Percentiles rank a stretch among this genome's conserved stretches.
phyloP scores from a whole-genome alignment of 352 stramenopile genomes.

The Phytopythium delawarense region DNA sequence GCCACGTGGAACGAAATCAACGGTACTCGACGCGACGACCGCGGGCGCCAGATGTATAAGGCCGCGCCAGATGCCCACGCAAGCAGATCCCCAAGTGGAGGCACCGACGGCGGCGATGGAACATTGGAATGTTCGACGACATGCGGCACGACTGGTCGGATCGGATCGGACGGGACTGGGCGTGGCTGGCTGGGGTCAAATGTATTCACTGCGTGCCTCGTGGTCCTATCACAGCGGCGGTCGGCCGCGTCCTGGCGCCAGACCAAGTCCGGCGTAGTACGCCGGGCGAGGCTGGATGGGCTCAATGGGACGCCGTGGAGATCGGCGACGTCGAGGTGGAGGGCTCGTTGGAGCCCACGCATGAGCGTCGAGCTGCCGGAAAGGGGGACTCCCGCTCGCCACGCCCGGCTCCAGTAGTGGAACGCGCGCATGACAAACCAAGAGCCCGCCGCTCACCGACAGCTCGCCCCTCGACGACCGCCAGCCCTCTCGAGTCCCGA shows the following conservation, averaged over 20 bases:
- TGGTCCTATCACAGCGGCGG: background rate
- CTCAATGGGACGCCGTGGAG: background rate
- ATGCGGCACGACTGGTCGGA: no score
- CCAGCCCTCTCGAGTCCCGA: background rate
- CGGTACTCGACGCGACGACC: conserved; percentile 3
- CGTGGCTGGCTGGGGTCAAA: no score
- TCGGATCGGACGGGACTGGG: background rate
- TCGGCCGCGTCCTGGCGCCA: background rate
- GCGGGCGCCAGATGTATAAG: conserved; percentile 4
- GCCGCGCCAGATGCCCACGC: background rate
- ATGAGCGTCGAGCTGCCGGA: background rate
- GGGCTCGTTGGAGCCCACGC: background rate
- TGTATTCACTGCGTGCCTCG: background rate
- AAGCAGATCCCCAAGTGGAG: background rate
- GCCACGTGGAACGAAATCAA: conserved; percentile 6
- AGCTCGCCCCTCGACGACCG: background rate
- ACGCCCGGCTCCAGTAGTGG: background rate
- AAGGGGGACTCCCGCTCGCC: background rate
- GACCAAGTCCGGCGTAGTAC: background rate
- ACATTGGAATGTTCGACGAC: conserved; percentile 6
- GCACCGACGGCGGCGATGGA: background rate
- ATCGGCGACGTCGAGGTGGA: background rate
- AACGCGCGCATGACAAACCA: background rate
- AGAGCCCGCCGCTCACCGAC: background rate
- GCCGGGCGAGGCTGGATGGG: background rate